A percentile compares a stretch with the other conserved stretches of the same genome.
Conservation (phyloP, 2,329 filamentous ascomycete species). For the Colletotrichum limetticola region DNA sequence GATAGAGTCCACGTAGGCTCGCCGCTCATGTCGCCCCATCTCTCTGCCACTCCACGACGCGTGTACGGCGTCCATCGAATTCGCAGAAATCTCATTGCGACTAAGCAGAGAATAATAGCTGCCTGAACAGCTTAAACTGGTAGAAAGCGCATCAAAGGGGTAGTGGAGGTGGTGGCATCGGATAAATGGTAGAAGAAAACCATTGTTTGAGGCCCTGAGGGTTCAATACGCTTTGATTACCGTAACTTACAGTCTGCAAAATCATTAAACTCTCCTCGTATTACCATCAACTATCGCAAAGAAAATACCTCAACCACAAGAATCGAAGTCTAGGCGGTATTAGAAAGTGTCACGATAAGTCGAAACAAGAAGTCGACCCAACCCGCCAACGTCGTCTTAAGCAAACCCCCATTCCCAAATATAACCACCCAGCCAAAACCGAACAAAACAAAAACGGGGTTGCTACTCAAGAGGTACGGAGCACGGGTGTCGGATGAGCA, state of each 20-base stretch:
- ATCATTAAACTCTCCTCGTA: neutral
- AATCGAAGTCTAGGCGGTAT: neutral
- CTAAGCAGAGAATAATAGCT: neutral
- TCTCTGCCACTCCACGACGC: neutral
- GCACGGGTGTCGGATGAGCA: neutral
- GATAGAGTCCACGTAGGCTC: neutral
- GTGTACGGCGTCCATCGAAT: neutral
- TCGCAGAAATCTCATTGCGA: neutral
- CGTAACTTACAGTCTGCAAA: neutral
- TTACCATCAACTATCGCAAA: neutral
- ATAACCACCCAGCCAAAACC: neutral
- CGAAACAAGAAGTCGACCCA: neutral
- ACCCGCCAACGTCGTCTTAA: neutral
- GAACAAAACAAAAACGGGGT: neutral
- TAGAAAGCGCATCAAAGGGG: neutral
- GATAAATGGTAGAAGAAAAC: neutral
- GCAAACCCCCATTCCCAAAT: neutral
- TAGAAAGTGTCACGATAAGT: neutral
- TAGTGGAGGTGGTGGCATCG: no score
- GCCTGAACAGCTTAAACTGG: neutral
- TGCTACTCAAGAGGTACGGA: neutral
- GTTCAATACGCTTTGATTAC: neutral
- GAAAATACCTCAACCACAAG: neutral
- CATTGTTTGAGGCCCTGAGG: neutral
- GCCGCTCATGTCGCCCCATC: neutral